Evolutionary conservation across 371 early-diverging fungal genomes (phyloP).

Genomic region (Lichtheimia ornata): DNA sequence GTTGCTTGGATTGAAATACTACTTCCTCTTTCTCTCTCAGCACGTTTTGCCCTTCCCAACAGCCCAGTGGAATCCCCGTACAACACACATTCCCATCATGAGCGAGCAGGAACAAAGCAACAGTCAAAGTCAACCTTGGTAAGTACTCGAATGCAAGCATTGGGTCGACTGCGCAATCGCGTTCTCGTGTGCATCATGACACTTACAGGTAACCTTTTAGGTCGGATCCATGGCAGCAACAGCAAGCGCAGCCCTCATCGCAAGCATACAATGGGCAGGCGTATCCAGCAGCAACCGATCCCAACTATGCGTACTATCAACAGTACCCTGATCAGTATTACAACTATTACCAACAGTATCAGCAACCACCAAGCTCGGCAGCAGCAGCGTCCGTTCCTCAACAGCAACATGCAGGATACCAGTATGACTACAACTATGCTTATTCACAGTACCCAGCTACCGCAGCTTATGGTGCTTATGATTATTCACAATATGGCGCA

Average conservation of each 20-base stretch:
- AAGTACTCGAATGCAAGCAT: not conserved
- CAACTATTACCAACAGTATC: conserved; percentile 35
- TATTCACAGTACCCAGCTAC: conserved; percentile 9
- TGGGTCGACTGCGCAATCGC: too few species aligned
- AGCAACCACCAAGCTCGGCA: conserved; percentile 17
- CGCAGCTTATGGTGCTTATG: conserved; percentile 13
- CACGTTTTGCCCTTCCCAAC: too few species aligned
- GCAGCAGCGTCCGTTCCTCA: conserved; percentile 5
- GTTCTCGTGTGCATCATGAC: too few species aligned
- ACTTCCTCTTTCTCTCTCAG: too few species aligned
- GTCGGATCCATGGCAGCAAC: conserved; percentile 29
- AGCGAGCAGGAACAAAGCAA: too few species aligned
- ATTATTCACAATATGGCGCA: conserved; percentile 14
- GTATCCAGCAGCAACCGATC: conserved; percentile 20
- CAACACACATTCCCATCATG: too few species aligned
- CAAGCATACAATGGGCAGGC: conserved; percentile 2
- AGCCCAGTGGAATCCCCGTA: too few species aligned
- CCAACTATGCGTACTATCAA: conserved; percentile 25
- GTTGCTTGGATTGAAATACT: too few species aligned
- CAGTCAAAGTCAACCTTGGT: conserved; percentile 5
- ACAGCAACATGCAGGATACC: conserved; percentile 4
- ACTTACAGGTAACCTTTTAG: not conserved
- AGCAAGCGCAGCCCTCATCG: conserved; percentile 5
- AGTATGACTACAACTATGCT: conserved; percentile 24
- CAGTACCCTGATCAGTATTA: conserved; percentile 20